Conservation (phyloP, 2,329 filamentous ascomycete species). For the Lecanicillium sp. region DNA sequence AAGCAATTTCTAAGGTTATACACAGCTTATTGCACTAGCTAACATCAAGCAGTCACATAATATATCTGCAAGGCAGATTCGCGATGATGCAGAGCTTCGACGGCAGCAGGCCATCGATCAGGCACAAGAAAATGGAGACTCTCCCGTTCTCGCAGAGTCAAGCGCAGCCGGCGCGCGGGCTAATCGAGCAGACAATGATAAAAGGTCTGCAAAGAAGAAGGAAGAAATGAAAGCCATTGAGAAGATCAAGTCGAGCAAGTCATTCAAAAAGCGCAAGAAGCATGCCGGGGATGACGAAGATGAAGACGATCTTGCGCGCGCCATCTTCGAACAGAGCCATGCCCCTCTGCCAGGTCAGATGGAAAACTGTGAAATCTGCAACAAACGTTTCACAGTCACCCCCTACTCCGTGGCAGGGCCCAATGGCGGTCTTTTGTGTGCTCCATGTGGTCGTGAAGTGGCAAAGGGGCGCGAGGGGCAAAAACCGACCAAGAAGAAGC, state of each 20-base stretch:
- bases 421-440: constrained; percentile 79
- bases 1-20: constrained; percentile 11
- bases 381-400: constrained; percentile 87
- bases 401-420: constrained; percentile 77
- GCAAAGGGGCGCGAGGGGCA: constrained; percentile 50
- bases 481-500: constrained; percentile 27
- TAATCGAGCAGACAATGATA: constrained; percentile 17
- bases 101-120: constrained; percentile 23
- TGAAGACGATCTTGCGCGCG: constrained; percentile 42
- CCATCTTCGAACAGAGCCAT: constrained; percentile 37
- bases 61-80: constrained; percentile 55
- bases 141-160: constrained; percentile 16
- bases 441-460: constrained; percentile 69
- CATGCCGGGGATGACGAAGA: constrained; percentile 29
- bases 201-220: constrained; percentile 28
- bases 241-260: constrained; percentile 56
- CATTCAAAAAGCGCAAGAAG: constrained; percentile 46
- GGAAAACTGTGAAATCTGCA: constrained; percentile 79
- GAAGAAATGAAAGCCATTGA: constrained; percentile 46
- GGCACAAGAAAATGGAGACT: constrained; percentile 12
- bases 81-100: constrained; percentile 39
- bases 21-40: constrained; percentile 12
- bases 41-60: constrained; percentile 52
- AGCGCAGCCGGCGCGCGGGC: constrained; percentile 18
- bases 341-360: constrained; percentile 72